These are phyloP conservation scores for Coniochaeta pulveracea DNA, from an alignment of 2,329 filamentous ascomycete genomes.

Conservation along the genomic window DNA sequence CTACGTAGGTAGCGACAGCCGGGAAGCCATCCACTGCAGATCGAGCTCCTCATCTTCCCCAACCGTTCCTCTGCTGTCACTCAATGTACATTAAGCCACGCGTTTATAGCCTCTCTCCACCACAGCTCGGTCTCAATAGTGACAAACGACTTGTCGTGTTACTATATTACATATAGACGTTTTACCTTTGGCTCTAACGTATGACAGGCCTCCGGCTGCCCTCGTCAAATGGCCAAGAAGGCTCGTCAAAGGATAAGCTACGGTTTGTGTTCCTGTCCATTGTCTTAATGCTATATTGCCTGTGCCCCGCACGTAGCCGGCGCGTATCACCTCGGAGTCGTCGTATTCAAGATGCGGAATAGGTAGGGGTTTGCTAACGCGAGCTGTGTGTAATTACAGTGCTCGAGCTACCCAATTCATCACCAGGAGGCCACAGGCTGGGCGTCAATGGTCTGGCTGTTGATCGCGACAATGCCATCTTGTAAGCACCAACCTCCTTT, in stretches of 20 bases:
- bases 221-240: slow-evolving; percentile 47
- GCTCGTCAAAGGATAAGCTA: slow-evolving; percentile 56
- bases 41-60: no score
- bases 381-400: slow-evolving; percentile 25
- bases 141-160: no score
- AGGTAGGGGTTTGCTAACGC: slow-evolving; percentile 9
- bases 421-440: slow-evolving; percentile 71
- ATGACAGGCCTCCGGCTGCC: background rate
- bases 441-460: slow-evolving; percentile 92
- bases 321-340: slow-evolving; percentile 4
- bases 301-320: slow-evolving; percentile 14
- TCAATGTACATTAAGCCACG: no score
- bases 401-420: slow-evolving; percentile 46
- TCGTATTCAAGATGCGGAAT: slow-evolving; percentile 1
- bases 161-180: no score
- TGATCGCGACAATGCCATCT: slow-evolving; percentile 68
- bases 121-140: no score
- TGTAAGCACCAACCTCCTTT: slow-evolving; percentile 47
- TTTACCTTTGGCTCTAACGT: no score
- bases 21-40: no score
- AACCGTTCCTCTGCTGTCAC: no score
- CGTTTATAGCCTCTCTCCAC: no score
- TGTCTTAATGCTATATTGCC: slow-evolving; percentile 3
- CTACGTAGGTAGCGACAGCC: no score
- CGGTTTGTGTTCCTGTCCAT: slow-evolving; percentile 31